These are phyloP conservation scores for Lactarius tabidus DNA, from an alignment of 768 basidiomycete genomes.

Conservation along the genomic window DNA sequence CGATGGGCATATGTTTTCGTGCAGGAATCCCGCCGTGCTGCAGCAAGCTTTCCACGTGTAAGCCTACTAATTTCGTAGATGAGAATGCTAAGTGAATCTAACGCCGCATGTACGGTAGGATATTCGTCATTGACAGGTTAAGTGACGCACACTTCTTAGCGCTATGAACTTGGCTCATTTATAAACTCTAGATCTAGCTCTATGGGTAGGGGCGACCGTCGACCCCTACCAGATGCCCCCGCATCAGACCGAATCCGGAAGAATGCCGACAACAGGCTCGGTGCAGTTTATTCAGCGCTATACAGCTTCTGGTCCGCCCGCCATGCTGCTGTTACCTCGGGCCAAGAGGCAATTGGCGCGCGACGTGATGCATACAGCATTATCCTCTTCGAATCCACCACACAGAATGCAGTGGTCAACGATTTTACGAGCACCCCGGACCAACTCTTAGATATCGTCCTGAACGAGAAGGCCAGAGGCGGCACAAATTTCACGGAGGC, in stretches of 20 bases:
- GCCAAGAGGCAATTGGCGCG: constrained; percentile 26
- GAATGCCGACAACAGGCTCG: constrained; percentile 46
- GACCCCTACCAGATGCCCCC: constrained; percentile 45
- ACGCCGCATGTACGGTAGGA: constrained; percentile 30
- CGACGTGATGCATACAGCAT: constrained; percentile 56
- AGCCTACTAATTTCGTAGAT: constrained; percentile 26
- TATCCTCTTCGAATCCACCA: constrained; percentile 39
- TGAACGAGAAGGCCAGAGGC: constrained; percentile 30
- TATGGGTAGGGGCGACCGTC: constrained; percentile 42
- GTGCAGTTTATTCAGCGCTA: constrained; percentile 55
- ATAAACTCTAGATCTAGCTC: constrained; percentile 43
- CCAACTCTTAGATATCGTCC: constrained; percentile 38
- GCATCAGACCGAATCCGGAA: constrained; percentile 37
- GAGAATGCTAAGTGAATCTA: background rate
- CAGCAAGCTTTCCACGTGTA: constrained; percentile 60
- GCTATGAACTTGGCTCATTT: constrained; percentile 1
- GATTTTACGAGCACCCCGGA: constrained; percentile 46
- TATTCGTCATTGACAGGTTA: constrained; percentile 54
- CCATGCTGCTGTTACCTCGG: constrained; percentile 34
- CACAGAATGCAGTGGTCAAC: constrained; percentile 35
- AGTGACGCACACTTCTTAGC: background rate
- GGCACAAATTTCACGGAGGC: constrained; percentile 47
- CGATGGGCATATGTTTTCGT: constrained; percentile 54
- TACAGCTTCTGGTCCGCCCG: constrained; percentile 55
- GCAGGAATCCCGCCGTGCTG: constrained; percentile 49